phyloP scores from a whole-genome alignment of 768 basidiomycete species.

The Paxillus involutus region DNA sequence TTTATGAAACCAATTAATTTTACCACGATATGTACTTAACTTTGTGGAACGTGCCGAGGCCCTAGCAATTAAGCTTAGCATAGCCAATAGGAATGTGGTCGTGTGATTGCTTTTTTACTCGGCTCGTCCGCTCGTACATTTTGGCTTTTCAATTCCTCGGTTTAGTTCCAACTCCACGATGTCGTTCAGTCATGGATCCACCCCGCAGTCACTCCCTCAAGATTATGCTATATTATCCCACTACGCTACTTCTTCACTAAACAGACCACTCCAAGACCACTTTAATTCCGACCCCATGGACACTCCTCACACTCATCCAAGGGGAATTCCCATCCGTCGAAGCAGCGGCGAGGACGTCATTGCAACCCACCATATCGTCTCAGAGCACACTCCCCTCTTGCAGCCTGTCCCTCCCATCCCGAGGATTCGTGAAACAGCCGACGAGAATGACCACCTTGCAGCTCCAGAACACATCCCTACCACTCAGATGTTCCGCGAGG shows the following conservation, averaged over 20 bases:
- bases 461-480: constrained; percentile 19
- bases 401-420: constrained; percentile 46
- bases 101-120: no score
- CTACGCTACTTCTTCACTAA: constrained; percentile 36
- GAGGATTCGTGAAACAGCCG: constrained; percentile 54
- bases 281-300: constrained; percentile 2
- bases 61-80: no score
- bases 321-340: constrained; percentile 17
- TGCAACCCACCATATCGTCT: neutral
- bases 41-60: no score
- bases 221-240: constrained; percentile 65
- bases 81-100: no score
- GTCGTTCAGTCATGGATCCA: constrained; percentile 18
- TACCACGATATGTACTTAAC: no score
- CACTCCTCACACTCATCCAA: constrained; percentile 12
- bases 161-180: neutral
- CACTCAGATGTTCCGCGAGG: constrained; percentile 51
- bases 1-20: no score
- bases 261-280: neutral
- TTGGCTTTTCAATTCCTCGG: neutral
- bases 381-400: constrained; percentile 62
- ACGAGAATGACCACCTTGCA: constrained; percentile 12
- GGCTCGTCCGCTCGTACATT: neutral
- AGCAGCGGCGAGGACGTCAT: neutral
- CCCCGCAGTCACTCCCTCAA: constrained; percentile 50